Conservation (phyloP, 2,329 filamentous ascomycete species). For the Ophiostoma fasciatum region DNA sequence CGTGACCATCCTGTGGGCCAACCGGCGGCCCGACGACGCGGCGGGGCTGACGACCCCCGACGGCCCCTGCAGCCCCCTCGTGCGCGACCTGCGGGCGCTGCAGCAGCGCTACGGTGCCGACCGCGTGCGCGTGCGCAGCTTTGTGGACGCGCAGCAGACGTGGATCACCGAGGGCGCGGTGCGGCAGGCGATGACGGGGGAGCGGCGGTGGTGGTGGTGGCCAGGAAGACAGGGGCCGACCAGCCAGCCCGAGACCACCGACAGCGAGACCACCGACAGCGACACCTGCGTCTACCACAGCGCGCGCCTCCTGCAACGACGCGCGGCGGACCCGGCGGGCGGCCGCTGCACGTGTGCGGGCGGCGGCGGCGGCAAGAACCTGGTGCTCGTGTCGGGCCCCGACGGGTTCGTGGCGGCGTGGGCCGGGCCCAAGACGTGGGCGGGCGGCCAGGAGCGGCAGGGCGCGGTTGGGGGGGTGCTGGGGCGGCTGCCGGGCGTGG, state of each 20-base stretch:
- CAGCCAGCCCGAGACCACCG: too few relatives aligned
- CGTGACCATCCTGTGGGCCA: conserved; percentile 75
- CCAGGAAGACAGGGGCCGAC: too few relatives aligned
- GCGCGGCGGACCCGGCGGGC: background rate
- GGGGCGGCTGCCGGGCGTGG: conserved; percentile 31
- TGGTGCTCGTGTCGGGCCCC: conserved; percentile 79
- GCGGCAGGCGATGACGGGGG: background rate
- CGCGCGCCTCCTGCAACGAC: background rate
- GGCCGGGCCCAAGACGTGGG: conserved; percentile 69
- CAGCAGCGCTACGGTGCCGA: conserved; percentile 43
- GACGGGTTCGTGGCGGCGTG: conserved; percentile 76
- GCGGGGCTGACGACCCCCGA: conserved; percentile 24
- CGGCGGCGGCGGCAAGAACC: conserved; percentile 26
- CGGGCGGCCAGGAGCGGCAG: conserved; percentile 56
- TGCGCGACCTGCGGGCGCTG: conserved; percentile 47
- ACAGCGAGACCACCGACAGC: background rate
- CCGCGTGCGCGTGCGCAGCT: conserved; percentile 53
- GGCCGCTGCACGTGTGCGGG: conserved; percentile 5
- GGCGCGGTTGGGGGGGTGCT: conserved; percentile 59
- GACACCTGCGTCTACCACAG: conserved; percentile 6
- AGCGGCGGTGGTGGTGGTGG: conserved; percentile 9
- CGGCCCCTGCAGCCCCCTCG: conserved; percentile 26
- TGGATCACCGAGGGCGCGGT: conserved; percentile 45
- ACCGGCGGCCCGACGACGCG: conserved; percentile 50
- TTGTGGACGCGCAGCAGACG: conserved; percentile 64